Percentiles rank a stretch among this genome's conserved stretches.
Evolutionary conservation across 495 filamentous ascomycete species (phyloP).

Genomic region (Trichoderma reesei): DNA sequence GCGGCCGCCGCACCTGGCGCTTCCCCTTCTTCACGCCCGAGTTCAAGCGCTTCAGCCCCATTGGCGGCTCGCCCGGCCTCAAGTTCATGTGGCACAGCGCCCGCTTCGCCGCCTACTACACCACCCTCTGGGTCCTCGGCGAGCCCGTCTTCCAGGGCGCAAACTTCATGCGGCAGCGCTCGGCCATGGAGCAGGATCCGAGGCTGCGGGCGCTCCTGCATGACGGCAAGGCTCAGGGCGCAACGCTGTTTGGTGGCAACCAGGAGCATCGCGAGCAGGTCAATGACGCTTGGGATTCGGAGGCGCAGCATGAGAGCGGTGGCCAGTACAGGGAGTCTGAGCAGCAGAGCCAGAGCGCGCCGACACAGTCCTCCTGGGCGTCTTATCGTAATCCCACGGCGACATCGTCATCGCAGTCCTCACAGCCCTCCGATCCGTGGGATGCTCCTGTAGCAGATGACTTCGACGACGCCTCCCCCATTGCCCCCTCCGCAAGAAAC

Average conservation of each 20-base stretch:
- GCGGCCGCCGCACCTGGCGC: not conserved
- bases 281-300: not conserved
- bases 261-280: conserved; percentile 1
- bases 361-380: not conserved
- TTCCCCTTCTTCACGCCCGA: conserved; percentile 1
- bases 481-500: not conserved
- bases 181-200: not conserved
- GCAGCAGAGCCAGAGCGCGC: conserved; percentile 1
- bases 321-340: conserved; percentile 3
- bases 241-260: not conserved
- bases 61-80: not conserved
- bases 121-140: not conserved
- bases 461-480: conserved; percentile 11
- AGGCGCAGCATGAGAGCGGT: conserved; percentile 5
- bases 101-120: conserved; percentile 5
- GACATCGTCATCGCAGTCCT: not conserved
- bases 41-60: conserved; percentile 7
- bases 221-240: not conserved
- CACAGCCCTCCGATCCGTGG: conserved; percentile 3
- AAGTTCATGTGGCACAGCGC: conserved; percentile 7
- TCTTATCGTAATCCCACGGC: not conserved
- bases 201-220: not conserved
- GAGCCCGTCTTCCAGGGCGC: conserved; percentile 9
- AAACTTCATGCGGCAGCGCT: conserved; percentile 5
- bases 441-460: not conserved